phyloP scores from a whole-genome alignment of 768 basidiomycete species.

The Tephrocybe rancida region DNA sequence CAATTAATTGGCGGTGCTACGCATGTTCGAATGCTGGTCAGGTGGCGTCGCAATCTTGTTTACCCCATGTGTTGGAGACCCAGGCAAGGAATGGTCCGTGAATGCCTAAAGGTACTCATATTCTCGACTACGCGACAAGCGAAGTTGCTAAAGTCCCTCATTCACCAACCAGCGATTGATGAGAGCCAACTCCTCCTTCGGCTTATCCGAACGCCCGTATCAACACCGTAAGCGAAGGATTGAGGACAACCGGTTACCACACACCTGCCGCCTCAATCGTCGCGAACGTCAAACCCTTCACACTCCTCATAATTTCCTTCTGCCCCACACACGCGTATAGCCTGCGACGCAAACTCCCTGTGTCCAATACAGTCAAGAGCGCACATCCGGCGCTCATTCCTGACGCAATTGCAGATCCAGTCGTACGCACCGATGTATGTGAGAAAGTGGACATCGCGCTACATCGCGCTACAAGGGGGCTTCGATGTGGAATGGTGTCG shows the following conservation, averaged over 20 bases:
- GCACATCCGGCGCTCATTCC: conserved; percentile 73
- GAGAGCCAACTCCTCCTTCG: too few relatives aligned
- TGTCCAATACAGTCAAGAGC: conserved; percentile 73
- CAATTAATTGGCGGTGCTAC: too few relatives aligned
- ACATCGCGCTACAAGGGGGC: conserved; percentile 74
- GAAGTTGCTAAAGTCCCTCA: conserved; percentile 14
- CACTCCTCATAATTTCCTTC: conserved; percentile 43
- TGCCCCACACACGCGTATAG: conserved; percentile 60
- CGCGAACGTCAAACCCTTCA: conserved; percentile 61
- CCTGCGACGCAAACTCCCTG: conserved; percentile 37
- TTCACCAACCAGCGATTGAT: conserved; percentile 48
- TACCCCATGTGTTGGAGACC: too few relatives aligned
- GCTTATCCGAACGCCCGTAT: conserved; percentile 37
- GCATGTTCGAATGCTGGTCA: too few relatives aligned
- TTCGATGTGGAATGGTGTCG: conserved; percentile 54
- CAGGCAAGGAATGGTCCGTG: too few relatives aligned
- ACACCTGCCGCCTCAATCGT: conserved; percentile 69
- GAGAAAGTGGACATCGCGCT: conserved; percentile 66
- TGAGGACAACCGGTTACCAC: conserved; percentile 43
- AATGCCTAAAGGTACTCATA: too few relatives aligned
- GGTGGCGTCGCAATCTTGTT: too few relatives aligned
- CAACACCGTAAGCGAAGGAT: not conserved
- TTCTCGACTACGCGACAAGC: too few relatives aligned
- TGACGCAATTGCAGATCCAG: conserved; percentile 78
- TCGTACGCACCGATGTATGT: conserved; percentile 74